These are phyloP conservation scores for Panellus pusillus DNA, from an alignment of 768 basidiomycete species.

Conservation along the genomic window DNA sequence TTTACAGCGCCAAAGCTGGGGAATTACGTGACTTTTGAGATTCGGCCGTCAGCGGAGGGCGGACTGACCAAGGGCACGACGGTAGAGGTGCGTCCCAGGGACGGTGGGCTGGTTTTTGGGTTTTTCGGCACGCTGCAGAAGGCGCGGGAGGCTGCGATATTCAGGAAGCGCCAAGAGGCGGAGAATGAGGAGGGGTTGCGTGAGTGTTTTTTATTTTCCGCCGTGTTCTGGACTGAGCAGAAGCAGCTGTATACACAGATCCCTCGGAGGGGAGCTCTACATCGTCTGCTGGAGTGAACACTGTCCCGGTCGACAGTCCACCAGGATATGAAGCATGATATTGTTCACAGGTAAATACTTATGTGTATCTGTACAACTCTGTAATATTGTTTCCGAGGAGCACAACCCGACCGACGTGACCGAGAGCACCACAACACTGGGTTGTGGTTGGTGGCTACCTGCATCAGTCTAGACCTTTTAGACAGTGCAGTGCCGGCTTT, in stretches of 20 bases:
- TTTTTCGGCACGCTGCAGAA: constrained; percentile 76
- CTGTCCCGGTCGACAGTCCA: constrained; percentile 49
- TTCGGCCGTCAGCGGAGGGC: constrained; percentile 68
- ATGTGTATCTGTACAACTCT: too few species aligned
- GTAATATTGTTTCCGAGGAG: too few species aligned
- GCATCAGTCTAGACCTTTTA: too few species aligned
- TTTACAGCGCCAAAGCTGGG: constrained; percentile 29
- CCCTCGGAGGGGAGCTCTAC: constrained; percentile 42
- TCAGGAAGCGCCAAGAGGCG: constrained; percentile 63
- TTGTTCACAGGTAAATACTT: neutral
- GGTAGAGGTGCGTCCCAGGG: constrained; percentile 66
- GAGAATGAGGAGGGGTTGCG: constrained; percentile 65
- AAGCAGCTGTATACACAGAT: constrained; percentile 45
- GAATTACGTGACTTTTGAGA: constrained; percentile 66
- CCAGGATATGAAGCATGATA: constrained; percentile 47
- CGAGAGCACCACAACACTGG: too few species aligned
- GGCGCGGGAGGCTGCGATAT: constrained; percentile 71
- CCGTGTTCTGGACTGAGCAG: neutral
- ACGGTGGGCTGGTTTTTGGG: constrained; percentile 62
- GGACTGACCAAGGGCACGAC: constrained; percentile 63
- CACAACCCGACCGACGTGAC: too few species aligned
- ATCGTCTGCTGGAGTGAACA: constrained; percentile 39
- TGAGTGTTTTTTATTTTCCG: constrained; percentile 35
- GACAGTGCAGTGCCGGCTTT: too few species aligned
- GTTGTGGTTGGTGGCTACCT: too few species aligned